A percentile compares a stretch with the other conserved stretches of the same genome.
These are phyloP conservation scores for Perkinsela sp. DNA, from an alignment of 208 protist genomes.

Conservation along the genomic window DNA sequence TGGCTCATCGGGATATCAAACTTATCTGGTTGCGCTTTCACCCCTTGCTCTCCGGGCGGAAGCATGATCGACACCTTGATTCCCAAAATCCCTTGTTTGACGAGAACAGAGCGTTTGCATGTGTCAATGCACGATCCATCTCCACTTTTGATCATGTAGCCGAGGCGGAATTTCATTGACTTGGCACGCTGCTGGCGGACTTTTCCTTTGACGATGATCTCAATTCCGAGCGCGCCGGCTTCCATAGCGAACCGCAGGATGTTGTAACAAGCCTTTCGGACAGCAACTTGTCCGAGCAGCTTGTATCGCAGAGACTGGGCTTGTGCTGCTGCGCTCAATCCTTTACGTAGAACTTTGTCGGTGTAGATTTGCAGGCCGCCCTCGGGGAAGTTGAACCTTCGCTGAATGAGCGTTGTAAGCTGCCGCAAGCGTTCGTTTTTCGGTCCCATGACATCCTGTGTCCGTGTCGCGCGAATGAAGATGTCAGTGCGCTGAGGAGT, in stretches of 20 bases:
- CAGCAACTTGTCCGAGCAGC: constrained; percentile 85
- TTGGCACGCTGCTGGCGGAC: constrained; percentile 94
- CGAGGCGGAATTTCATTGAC: constrained; percentile 96
- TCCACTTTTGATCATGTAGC: constrained; percentile 96
- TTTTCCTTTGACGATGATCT: constrained; percentile 96
- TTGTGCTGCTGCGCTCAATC: constrained; percentile 91
- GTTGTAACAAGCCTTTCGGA: constrained; percentile 90
- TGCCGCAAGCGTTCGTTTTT: constrained; percentile 90
- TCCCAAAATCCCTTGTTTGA: constrained; percentile 91
- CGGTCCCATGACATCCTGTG: constrained; percentile 81
- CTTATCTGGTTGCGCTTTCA: constrained; percentile 6
- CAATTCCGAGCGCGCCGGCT: constrained; percentile 85
- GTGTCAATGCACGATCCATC: constrained; percentile 72
- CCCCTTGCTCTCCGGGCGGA: constrained; percentile 54
- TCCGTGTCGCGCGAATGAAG: constrained; percentile 89
- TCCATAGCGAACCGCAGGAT: constrained; percentile 96
- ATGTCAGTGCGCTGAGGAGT: constrained; percentile 88
- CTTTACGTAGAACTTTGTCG: constrained; percentile 80
- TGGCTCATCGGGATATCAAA: neutral
- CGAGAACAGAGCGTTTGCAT: constrained; percentile 82
- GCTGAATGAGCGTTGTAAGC: constrained; percentile 85
- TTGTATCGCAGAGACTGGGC: constrained; percentile 92
- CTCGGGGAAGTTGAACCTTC: constrained; percentile 87
- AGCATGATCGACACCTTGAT: constrained; percentile 98
- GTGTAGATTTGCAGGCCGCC: constrained; percentile 81